Percentiles rank a stretch among this genome's conserved stretches.
Evolutionary conservation across 2,329 filamentous ascomycete genomes (phyloP).

Genomic region (Alternaria metachromatica): DNA sequence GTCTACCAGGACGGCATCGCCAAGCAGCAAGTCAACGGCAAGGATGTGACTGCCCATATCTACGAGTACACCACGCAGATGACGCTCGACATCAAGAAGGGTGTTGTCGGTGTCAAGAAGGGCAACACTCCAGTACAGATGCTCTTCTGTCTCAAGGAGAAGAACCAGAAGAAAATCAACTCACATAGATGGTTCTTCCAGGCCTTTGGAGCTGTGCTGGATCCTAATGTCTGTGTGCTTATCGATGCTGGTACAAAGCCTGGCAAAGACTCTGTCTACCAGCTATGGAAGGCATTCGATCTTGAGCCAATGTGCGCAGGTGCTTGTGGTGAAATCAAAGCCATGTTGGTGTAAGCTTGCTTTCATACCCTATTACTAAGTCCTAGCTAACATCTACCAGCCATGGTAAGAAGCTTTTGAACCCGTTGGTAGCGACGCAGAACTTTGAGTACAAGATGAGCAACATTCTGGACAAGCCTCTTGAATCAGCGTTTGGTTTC

Average conservation of each 20-base stretch:
- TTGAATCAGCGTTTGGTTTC: slow-evolving; percentile 97
- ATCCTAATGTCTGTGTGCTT: slow-evolving; percentile 96
- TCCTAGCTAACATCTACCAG: slow-evolving; percentile 25
- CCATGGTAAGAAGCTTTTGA: slow-evolving; percentile 85
- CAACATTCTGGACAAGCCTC: slow-evolving; percentile 96
- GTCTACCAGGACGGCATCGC: slow-evolving; percentile 98
- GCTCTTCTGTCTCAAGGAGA: slow-evolving; percentile 97
- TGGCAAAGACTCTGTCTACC: slow-evolving; percentile 93
- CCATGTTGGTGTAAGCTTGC: slow-evolving; percentile 73
- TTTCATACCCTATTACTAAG: background rate
- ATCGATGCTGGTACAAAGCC: slow-evolving; percentile 96
- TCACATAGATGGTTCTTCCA: slow-evolving; percentile 99
- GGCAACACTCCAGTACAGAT: slow-evolving; percentile 90
- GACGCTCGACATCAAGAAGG: slow-evolving; percentile 86
- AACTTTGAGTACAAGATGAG: slow-evolving; percentile 99
- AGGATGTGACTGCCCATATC: slow-evolving; percentile 96
- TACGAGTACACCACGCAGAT: slow-evolving; percentile 93
- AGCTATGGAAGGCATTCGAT: slow-evolving; percentile 98
- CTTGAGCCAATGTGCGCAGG: slow-evolving; percentile 97
- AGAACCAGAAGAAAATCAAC: slow-evolving; percentile 99
- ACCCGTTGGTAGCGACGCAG: slow-evolving; percentile 92
- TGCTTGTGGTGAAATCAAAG: slow-evolving; percentile 98
- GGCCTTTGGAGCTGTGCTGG: slow-evolving; percentile 87
- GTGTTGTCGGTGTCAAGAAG: slow-evolving; percentile 83
- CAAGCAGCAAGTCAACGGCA: slow-evolving; percentile 95